Evolutionary conservation across 139 green algal species (phyloP).

Genomic region (Tetraselmis striata): DNA sequence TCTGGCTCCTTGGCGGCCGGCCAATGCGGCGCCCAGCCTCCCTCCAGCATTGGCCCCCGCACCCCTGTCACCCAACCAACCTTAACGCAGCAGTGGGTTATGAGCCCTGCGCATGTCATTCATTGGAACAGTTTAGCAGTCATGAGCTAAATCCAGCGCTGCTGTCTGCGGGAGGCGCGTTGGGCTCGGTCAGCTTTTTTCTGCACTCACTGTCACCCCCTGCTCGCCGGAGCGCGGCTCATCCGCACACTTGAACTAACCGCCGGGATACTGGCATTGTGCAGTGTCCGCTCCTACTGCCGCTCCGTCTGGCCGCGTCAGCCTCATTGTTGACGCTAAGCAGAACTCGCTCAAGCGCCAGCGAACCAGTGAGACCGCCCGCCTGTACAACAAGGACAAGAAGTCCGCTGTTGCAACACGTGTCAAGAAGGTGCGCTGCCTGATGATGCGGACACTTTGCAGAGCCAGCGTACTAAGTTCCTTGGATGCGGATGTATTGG

Average conservation of each 20-base stretch:
- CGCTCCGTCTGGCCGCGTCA: neutral
- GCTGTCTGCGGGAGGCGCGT: neutral
- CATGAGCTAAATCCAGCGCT: neutral
- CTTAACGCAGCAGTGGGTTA: neutral
- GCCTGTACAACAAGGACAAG: conserved; percentile 17
- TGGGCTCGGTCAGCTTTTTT: neutral
- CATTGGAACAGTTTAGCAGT: too few species aligned
- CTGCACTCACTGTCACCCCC: neutral
- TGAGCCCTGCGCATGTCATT: neutral
- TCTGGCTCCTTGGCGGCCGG: too few species aligned
- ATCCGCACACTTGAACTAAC: neutral
- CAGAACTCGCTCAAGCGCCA: conserved; percentile 4
- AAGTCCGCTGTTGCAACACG: conserved; percentile 8
- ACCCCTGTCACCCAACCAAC: too few species aligned
- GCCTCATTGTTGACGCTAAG: neutral
- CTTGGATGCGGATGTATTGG: too few species aligned
- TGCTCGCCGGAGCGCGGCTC: neutral
- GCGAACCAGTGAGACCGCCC: neutral
- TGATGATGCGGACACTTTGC: too few species aligned
- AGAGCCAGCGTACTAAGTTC: too few species aligned
- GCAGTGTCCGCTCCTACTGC: neutral
- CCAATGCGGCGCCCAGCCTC: too few species aligned
- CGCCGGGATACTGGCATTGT: neutral
- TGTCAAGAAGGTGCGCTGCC: conserved; percentile 13
- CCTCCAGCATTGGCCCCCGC: too few species aligned